Base-by-base conservation (phyloP, 129 eudicot species). In the Gnaphalium uliginosum region DNA sequence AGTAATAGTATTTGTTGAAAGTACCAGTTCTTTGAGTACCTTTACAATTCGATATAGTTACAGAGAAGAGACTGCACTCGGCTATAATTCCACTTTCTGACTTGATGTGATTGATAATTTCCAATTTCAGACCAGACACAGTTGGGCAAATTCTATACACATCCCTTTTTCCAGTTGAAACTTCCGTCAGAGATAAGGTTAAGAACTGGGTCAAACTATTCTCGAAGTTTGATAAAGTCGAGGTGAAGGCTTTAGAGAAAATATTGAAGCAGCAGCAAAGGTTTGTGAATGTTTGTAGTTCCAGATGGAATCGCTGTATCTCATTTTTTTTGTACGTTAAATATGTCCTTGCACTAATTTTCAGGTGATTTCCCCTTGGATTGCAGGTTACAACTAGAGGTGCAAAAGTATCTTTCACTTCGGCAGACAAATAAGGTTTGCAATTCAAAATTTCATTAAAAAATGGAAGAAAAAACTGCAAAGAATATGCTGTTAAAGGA, bases 241-340 rank as follows among this genome's bases (percentile, higher is more conserved):
- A 94, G 84, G 88, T 89, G 53, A 91, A 87, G 72, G 99, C 93
- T 80, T 88, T 94, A 48, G 94, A 94, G 80, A 91, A 89, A 83
- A 82, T 94, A 71, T 84, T 94, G 67, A 96, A 91, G 81, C 92
- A 91, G 82, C 89, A 91, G 70, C 92, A 89, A 82, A 94, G 99
- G 99, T 94, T 73, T 54, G 87, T 71, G 78, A 58, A 66, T 72
- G 65, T 72, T 32, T 63, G 33, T 64, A 63, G 66, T 69, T 73
- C 75, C 60, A 57, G 46, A 41, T 18, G 54, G 53, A 66, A 66
- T 54, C 57, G 4, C 26, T 66, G 54, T 22, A 51, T 66, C 80
- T 67, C 46, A 17, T 50, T 71, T 11, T 79, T 73, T 80, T 57
- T 27, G 54, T 80, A 50, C 57, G 50, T 73, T 73, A 27, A 66